Evolutionary conservation across 768 basidiomycete genomes (phyloP), one percentile per base, ranked within the genome.

Genomic region (Calocybe cyanea): DNA sequence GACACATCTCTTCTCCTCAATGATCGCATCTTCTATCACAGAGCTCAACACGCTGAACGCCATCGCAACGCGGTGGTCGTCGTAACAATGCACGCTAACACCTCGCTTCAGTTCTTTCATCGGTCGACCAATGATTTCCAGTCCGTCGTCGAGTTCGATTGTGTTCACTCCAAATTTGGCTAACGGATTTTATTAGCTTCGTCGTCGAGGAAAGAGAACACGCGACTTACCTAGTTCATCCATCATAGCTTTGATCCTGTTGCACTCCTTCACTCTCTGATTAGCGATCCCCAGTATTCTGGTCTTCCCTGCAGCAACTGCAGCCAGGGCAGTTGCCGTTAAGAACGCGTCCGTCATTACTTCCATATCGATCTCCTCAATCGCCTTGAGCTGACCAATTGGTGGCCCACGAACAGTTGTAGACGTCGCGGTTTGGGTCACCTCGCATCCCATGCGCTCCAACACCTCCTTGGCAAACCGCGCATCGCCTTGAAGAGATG

Each of bases 341-440:
- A 98, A 77, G 73, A 99, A 99, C 17, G 95, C 96, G 63, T 99
- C 96, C 6, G 96, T 99, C 96, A 99, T 98, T n/a, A 86, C 84
- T 65, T 96, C 92, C 96, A 98, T 98, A 61, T 98, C 92, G 17
- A 97, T 81, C 55, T 84, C 78, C 41, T 87, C 89, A 40, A 96
- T 75, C 1, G 88, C 88, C 53, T 83, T 83, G 39, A 99, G 75
- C 54, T 81, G 71, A 0, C 92, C 90, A 10, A 82, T 66, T 0
- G 88, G 84, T 2, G 95, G 95, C 0, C 96, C 96, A 0, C 78
- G 83, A 25, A 98, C 96, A 8, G 91, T 96, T 7, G 95, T 98
- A 63, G 87, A 84, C 0, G 80, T 85, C 20, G 73, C 79, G 0
- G 93, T 94, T 69, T 99, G 96, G 3, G 80, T 73, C 41, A 99